A percentile compares a stretch with the other conserved stretches of the same genome.
phyloP scores from a whole-genome alignment of 2,329 filamentous ascomycete species.

The Cladophialophora chaetospira region DNA sequence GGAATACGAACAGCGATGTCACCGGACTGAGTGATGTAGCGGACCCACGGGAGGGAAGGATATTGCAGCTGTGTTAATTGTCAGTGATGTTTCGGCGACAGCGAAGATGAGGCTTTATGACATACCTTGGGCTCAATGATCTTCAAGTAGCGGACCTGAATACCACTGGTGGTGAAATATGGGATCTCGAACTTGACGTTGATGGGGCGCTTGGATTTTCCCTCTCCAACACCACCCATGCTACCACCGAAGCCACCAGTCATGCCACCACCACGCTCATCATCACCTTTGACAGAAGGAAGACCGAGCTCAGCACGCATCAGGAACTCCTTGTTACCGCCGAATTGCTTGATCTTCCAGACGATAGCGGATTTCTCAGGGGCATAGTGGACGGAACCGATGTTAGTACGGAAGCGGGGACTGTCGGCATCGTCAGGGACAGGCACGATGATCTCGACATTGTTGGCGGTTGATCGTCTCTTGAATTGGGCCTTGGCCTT shows the following conservation, averaged over 20 bases:
- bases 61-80: conserved; percentile 78
- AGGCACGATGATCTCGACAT: conserved; percentile 95
- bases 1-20: conserved; percentile 94
- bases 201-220: conserved; percentile 93
- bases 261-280: conserved; percentile 95
- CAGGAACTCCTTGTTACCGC: conserved; percentile 95
- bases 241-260: conserved; percentile 95
- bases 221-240: conserved; percentile 80
- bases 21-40: conserved; percentile 97
- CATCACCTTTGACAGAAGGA: conserved; percentile 90
- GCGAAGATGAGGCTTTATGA: conserved; percentile 1
- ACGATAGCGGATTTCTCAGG: conserved; percentile 97
- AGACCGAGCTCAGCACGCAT: conserved; percentile 97
- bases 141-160: conserved; percentile 97
- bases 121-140: conserved; percentile 98
- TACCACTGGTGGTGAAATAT: conserved; percentile 99
- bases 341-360: conserved; percentile 99
- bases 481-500: conserved; percentile 99
- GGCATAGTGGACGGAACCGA: conserved; percentile 94
- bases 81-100: conserved; percentile 5
- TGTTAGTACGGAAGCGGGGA: conserved; percentile 94
- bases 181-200: conserved; percentile 99
- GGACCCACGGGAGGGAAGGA: conserved; percentile 92
- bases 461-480: conserved; percentile 94
- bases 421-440: conserved; percentile 97